phyloP scores from a whole-genome alignment of 495 filamentous ascomycete species.

The Penicillium argentinense region DNA sequence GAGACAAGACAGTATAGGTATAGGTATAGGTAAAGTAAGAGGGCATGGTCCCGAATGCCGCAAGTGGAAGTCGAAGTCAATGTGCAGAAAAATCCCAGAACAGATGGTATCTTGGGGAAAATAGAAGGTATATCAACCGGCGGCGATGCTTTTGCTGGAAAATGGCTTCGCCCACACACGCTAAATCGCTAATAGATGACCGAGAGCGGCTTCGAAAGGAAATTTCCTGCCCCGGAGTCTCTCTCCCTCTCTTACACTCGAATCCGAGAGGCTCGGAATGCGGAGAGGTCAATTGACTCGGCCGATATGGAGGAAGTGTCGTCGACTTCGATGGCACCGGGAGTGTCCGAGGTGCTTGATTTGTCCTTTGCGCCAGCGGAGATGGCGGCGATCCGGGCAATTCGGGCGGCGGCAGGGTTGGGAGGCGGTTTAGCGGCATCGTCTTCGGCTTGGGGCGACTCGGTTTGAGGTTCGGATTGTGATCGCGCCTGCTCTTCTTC shows the following conservation, averaged over 20 bases:
- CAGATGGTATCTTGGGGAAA: slow-evolving; percentile 5
- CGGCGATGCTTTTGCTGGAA: slow-evolving; percentile 20
- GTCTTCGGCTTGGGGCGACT: slow-evolving; percentile 11
- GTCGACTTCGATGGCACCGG: slow-evolving; percentile 44
- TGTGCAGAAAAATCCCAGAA: slow-evolving; percentile 6
- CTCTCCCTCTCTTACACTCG: slow-evolving; percentile 14
- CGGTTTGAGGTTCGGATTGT: slow-evolving; percentile 10
- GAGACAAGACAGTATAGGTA: too few species aligned
- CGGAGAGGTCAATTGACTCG: slow-evolving; percentile 43
- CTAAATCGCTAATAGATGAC: slow-evolving; percentile 25
- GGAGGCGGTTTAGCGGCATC: slow-evolving; percentile 17
- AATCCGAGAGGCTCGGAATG: slow-evolving; percentile 40
- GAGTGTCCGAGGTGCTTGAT: slow-evolving; percentile 7
- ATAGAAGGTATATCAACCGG: slow-evolving; percentile 11
- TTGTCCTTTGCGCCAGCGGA: slow-evolving; percentile 9
- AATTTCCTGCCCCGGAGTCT: background rate
- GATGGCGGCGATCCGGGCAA: slow-evolving; percentile 19
- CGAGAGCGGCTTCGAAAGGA: background rate
- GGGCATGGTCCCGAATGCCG: background rate
- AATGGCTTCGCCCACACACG: slow-evolving; percentile 23
- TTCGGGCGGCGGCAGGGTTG: slow-evolving; percentile 20
- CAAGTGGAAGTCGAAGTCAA: background rate
- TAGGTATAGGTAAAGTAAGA: background rate
- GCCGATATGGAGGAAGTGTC: slow-evolving; percentile 36
- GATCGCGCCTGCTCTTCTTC: slow-evolving; percentile 21